Evolutionary conservation across 306 rosid species (phyloP).

Genomic region (Sindora glabra): DNA sequence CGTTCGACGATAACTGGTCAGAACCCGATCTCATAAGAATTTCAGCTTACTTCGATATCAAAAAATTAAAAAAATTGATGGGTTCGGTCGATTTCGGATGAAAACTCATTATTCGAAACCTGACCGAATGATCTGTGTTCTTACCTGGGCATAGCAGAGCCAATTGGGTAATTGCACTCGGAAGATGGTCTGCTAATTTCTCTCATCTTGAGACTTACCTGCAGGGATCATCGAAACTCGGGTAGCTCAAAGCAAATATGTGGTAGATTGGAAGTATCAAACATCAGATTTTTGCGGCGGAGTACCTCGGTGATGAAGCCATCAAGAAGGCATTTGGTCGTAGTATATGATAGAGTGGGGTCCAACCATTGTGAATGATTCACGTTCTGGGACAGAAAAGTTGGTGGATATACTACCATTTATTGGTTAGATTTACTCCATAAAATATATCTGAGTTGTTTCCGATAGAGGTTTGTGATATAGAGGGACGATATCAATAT

Average conservation of each 20-base stretch:
- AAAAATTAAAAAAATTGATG: too few species aligned
- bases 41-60: too few species aligned
- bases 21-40: too few species aligned
- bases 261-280: slow-evolving; percentile 62
- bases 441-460: slow-evolving; percentile 67
- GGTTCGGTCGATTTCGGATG: too few species aligned
- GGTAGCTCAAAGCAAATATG: slow-evolving; percentile 61
- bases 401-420: slow-evolving; percentile 62
- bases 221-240: slow-evolving; percentile 72
- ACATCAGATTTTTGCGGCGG: slow-evolving; percentile 71
- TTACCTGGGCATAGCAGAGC: slow-evolving; percentile 94
- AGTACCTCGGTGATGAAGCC: slow-evolving; percentile 67
- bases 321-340: slow-evolving; percentile 82
- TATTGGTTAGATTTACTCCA: slow-evolving; percentile 70
- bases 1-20: too few species aligned
- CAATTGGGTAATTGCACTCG: slow-evolving; percentile 59
- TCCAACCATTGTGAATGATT: slow-evolving; percentile 64
- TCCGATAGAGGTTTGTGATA: slow-evolving; percentile 81
- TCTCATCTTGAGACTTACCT: slow-evolving; percentile 75
- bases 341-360: slow-evolving; percentile 98
- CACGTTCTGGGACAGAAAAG: slow-evolving; percentile 61
- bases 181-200: slow-evolving; percentile 80
- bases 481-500: too few species aligned
- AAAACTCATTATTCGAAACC: too few species aligned
- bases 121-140: slow-evolving; percentile 62